A percentile compares a stretch with the other conserved stretches of the same genome.
phyloP scores from a whole-genome alignment of 352 stramenopile species.

The Phytophthora agathidicida region DNA sequence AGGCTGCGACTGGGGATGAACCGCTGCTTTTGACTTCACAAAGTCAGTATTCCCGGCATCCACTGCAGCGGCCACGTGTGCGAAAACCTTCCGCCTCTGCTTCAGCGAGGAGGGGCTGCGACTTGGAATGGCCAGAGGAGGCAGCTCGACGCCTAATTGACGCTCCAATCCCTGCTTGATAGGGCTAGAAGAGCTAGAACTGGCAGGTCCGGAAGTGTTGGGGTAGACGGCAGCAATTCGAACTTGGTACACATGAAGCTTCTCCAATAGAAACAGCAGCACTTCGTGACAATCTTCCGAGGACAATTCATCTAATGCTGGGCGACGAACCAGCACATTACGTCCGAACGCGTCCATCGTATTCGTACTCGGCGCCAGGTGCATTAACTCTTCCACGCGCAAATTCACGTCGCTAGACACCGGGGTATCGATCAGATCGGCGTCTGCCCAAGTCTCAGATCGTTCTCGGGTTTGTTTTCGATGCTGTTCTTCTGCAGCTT shows the following conservation, averaged over 20 bases:
- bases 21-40: conserved; percentile 6
- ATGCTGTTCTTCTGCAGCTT: conserved; percentile 26
- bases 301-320: conserved; percentile 59
- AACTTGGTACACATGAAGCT: conserved; percentile 68
- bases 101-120: conserved; percentile 45
- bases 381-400: conserved; percentile 30
- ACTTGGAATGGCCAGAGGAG: conserved; percentile 36
- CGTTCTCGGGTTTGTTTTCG: background rate
- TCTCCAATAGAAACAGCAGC: conserved; percentile 66
- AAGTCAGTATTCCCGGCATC: conserved; percentile 18
- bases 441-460: background rate
- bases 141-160: conserved; percentile 64
- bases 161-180: conserved; percentile 42
- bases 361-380: conserved; percentile 26
- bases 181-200: conserved; percentile 5
- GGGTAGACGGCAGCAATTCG: conserved; percentile 52
- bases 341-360: conserved; percentile 48
- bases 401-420: conserved; percentile 3
- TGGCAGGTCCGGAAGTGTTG: background rate
- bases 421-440: background rate
- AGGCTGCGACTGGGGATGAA: conserved; percentile 2
- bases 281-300: conserved; percentile 47
- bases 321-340: conserved; percentile 29
- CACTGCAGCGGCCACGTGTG: conserved; percentile 38
- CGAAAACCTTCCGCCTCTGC: conserved; percentile 54